Percentiles rank a stretch among this genome's conserved stretches.
phyloP scores from a whole-genome alignment of 306 rosid genomes.

The Medicago ruthenica region DNA sequence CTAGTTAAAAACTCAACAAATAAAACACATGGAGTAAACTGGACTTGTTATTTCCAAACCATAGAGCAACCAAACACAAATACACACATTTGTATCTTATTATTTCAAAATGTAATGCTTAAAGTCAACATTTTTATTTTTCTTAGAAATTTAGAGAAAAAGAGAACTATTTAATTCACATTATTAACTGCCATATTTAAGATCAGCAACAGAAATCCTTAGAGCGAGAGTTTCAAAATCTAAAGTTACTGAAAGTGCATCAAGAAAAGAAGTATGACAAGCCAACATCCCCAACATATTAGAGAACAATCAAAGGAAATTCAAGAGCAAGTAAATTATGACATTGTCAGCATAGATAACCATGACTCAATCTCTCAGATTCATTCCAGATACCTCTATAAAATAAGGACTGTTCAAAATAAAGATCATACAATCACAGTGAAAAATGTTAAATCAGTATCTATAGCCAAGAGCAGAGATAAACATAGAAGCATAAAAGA shows the following conservation, averaged over 20 bases:
- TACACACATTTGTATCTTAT: neutral
- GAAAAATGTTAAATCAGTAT: slow-evolving; percentile 24
- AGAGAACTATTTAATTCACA: slow-evolving; percentile 5
- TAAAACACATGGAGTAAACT: slow-evolving; percentile 22
- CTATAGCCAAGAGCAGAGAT: slow-evolving; percentile 11
- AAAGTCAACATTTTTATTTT: no score
- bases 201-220: slow-evolving; percentile 21
- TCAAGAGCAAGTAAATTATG: slow-evolving; percentile 30
- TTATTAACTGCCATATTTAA: slow-evolving; percentile 24
- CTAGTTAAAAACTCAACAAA: slow-evolving; percentile 28
- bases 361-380: slow-evolving; percentile 32
- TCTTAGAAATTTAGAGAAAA: slow-evolving; percentile 25
- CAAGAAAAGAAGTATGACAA: slow-evolving; percentile 26
- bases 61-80: slow-evolving; percentile 29
- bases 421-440: slow-evolving; percentile 31
- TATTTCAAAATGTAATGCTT: no score
- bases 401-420: slow-evolving; percentile 13
- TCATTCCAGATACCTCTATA: slow-evolving; percentile 22
- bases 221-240: slow-evolving; percentile 12
- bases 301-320: slow-evolving; percentile 11
- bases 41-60: slow-evolving; percentile 29
- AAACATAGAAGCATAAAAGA: slow-evolving; percentile 3
- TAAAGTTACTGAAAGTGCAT: slow-evolving; percentile 13
- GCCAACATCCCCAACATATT: slow-evolving; percentile 21
- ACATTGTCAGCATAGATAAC: slow-evolving; percentile 6